Evolutionary conservation across 2,329 filamentous ascomycete genomes (phyloP).

Genomic region (Trichoderma koningii): DNA sequence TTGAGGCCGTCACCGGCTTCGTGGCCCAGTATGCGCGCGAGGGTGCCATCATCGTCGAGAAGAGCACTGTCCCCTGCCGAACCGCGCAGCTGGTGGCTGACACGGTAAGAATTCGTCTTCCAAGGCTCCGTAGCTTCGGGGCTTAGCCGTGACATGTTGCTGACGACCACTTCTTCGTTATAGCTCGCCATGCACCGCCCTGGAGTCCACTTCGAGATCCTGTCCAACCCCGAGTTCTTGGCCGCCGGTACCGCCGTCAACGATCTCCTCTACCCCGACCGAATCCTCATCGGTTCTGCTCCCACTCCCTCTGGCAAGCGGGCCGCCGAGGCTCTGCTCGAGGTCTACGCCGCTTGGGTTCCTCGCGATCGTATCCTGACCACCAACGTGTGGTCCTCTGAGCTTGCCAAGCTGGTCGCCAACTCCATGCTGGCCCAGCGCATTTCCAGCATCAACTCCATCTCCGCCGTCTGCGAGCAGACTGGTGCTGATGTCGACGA

Average conservation of each 20-base stretch:
- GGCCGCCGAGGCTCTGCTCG: slow-evolving; percentile 64
- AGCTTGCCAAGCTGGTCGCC: slow-evolving; percentile 75
- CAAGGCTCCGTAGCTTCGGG: not conserved
- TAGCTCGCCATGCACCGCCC: slow-evolving; percentile 62
- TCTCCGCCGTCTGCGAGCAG: slow-evolving; percentile 77
- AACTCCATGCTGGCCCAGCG: slow-evolving; percentile 81
- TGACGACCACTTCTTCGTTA: not conserved
- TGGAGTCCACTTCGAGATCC: slow-evolving; percentile 68
- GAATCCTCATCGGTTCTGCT: slow-evolving; percentile 73
- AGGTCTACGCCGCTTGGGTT: slow-evolving; percentile 73
- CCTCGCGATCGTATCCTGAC: slow-evolving; percentile 66
- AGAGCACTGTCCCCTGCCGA: slow-evolving; percentile 76
- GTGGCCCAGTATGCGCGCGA: slow-evolving; percentile 67
- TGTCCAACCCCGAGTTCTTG: slow-evolving; percentile 81
- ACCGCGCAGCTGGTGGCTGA: slow-evolving; percentile 70
- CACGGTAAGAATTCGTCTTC: slow-evolving; percentile 53
- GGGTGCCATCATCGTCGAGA: slow-evolving; percentile 77
- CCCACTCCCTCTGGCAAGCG: slow-evolving; percentile 59
- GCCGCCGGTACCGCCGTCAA: slow-evolving; percentile 75
- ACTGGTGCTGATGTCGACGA: slow-evolving; percentile 76
- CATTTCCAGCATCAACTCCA: slow-evolving; percentile 78
- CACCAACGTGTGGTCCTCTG: slow-evolving; percentile 75
- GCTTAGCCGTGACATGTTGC: not conserved
- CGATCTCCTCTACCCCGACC: slow-evolving; percentile 70
- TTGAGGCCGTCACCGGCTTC: slow-evolving; percentile 68